Base-by-base conservation (phyloP, 768 basidiomycete genomes). In the Tricholoma sp. region DNA sequence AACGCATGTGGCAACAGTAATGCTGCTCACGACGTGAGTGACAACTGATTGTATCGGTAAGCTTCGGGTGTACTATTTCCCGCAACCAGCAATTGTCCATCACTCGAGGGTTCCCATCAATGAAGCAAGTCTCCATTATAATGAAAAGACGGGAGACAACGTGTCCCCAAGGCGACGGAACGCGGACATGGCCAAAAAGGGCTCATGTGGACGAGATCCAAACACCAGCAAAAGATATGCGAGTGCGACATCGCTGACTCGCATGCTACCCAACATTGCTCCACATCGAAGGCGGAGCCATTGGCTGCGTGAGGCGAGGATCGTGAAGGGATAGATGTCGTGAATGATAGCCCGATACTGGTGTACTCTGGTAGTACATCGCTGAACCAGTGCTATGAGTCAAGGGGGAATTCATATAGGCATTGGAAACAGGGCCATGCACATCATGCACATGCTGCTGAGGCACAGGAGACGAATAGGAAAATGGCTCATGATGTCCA, bases 221-320 rank as follows among this genome's bases (percentile, higher is more conserved):
- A 46, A 22, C 19, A n/a, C 39, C 39, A 41, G 39, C n/a, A 41
- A 27, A 43, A 24, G 27, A 14, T 14, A 27, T 47, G 37, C 10
- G 45, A 50, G 27, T 18, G 9, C n/a, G 29, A 50, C 12, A 50
- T 50, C 29, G 10, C 29, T 29, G 27, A 9, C n/a, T 16, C 27
- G 8, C 21, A 27, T 18, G 18, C 66, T 63, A 74, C 27, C 73
- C 71, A 54, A 58, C 67, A 55, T 70, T 71, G 27, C 72, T 65
- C 75, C 74, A 75, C 57, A 72, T 66, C 3, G 70, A 55, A 5
- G 71, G 69, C 8, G 69, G 61, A 18, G 66, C 50, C 47, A 66
- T 69, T 35, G 66, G 63, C 10, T 70, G 67, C 49, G 57, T 52
- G 22, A 69, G 47, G 22, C 69, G 65, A 43, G 71, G 60, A 43